Percentiles rank a stretch among this genome's conserved stretches.
These are phyloP conservation scores for Verbena officinalis DNA, from an alignment of 257 asterid genomes.

Conservation along the genomic window DNA sequence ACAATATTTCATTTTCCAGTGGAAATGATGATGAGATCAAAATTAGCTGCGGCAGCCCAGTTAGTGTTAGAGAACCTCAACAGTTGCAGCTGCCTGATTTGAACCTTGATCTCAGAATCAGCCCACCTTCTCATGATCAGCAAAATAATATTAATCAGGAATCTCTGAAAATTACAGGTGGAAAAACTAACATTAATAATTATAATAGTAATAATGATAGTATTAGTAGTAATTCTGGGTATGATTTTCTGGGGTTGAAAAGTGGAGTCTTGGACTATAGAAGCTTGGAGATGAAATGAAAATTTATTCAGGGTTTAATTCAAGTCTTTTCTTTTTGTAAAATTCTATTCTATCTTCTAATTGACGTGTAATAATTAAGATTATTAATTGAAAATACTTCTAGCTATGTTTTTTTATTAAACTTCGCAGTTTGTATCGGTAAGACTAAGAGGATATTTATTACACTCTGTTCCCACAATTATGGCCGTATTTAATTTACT, in stretches of 20 bases:
- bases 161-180: constrained; percentile 30
- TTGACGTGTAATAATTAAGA: constrained; percentile 19
- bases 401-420: neutral
- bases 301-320: neutral
- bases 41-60: constrained; percentile 18
- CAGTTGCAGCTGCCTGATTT: constrained; percentile 70
- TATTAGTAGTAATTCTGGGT: constrained; percentile 37
- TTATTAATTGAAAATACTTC: constrained; percentile 10
- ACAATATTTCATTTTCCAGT: constrained; percentile 56
- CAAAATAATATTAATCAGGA: constrained; percentile 29
- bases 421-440: constrained; percentile 11
- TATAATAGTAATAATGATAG: constrained; percentile 1
- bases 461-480: too few relatives aligned
- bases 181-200: constrained; percentile 1
- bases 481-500: too few relatives aligned
- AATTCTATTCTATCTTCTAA: neutral
- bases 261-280: constrained; percentile 64
- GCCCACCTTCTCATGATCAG: constrained; percentile 76
- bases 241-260: constrained; percentile 64
- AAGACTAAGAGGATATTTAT: neutral
- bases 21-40: constrained; percentile 18
- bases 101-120: constrained; percentile 85
- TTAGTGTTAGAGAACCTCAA: constrained; percentile 41
- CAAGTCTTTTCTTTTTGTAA: neutral
- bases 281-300: constrained; percentile 64